Conservation (phyloP, 768 basidiomycete genomes). For the Suillus discolor region DNA sequence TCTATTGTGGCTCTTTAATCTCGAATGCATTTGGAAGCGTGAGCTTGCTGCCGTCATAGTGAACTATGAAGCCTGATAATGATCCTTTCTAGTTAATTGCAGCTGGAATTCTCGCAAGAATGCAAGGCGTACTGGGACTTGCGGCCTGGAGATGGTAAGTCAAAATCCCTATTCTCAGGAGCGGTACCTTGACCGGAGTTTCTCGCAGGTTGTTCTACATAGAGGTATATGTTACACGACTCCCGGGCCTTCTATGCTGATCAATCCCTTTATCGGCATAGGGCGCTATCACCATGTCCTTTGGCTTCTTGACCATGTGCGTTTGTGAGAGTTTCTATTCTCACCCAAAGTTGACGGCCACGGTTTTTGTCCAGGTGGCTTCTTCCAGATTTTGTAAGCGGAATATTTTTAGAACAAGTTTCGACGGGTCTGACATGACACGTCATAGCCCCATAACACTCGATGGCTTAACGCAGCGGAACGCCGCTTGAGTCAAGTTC, state of each 20-base stretch:
- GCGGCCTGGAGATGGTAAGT: conserved; percentile 70
- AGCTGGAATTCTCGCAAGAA: conserved; percentile 68
- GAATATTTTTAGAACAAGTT: not conserved
- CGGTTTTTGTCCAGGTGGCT: conserved; percentile 43
- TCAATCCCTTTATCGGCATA: conserved; percentile 24
- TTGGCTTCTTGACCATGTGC: conserved; percentile 59
- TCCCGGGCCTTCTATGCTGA: not conserved
- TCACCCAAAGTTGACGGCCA: not conserved
- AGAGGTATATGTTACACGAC: conserved; percentile 43
- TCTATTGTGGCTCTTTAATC: conserved; percentile 61
- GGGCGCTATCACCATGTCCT: conserved; percentile 63
- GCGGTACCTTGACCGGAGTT: not conserved
- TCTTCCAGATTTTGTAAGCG: conserved; percentile 59
- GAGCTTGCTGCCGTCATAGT: conserved; percentile 21
- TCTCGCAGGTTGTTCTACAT: conserved; percentile 65
- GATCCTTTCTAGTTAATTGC: conserved; percentile 56
- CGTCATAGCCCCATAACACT: conserved; percentile 58
- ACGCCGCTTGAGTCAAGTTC: conserved; percentile 62
- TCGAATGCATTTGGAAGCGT: conserved; percentile 72
- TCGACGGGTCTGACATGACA: not conserved
- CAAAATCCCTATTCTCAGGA: not conserved
- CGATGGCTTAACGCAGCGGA: conserved; percentile 56
- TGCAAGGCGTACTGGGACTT: conserved; percentile 70
- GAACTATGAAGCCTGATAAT: not conserved
- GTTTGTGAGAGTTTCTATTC: not conserved